Conservation (phyloP, 176 grass and related monocot species). For the Avena atlantica region DNA sequence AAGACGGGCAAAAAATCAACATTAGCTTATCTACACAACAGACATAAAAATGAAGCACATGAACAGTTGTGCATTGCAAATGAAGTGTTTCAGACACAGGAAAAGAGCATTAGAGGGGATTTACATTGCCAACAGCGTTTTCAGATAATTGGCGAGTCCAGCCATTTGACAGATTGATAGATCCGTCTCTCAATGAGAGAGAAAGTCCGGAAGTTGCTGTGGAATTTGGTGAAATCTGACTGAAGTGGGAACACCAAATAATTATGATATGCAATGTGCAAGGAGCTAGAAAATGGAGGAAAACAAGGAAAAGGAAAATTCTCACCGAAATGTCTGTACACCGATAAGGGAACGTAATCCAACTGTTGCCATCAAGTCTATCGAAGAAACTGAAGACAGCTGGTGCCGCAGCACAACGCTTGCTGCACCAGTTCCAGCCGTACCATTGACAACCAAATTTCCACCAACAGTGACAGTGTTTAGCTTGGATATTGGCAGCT, state of each 20-base stretch:
- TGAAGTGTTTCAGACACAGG: constrained; percentile 20
- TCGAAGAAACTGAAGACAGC: constrained; percentile 68
- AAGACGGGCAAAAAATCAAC: constrained; percentile 8
- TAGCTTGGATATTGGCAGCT: constrained; percentile 84
- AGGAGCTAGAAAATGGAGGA: constrained; percentile 20
- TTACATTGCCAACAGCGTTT: constrained; percentile 85
- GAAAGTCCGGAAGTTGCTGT: constrained; percentile 84
- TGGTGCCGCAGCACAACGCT: constrained; percentile 69
- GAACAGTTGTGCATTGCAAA: neutral
- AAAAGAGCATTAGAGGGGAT: constrained; percentile 35
- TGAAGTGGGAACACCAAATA: constrained; percentile 53
- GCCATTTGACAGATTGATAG: constrained; percentile 87
- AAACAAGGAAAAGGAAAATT: constrained; percentile 9
- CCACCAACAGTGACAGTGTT: constrained; percentile 71
- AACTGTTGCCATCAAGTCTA: constrained; percentile 88
- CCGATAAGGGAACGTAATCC: constrained; percentile 84
- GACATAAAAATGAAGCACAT: constrained; percentile 21
- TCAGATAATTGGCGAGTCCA: constrained; percentile 96
- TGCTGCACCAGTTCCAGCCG: constrained; percentile 73
- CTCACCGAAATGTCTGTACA: constrained; percentile 72
- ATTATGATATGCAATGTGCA: constrained; percentile 42
- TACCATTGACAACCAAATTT: constrained; percentile 79
- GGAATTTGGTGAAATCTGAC: constrained; percentile 87
- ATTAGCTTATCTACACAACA: constrained; percentile 22
- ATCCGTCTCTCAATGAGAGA: constrained; percentile 90